Base-by-base conservation (phyloP, 139 green algal genomes). In the Coelastrella sp. region DNA sequence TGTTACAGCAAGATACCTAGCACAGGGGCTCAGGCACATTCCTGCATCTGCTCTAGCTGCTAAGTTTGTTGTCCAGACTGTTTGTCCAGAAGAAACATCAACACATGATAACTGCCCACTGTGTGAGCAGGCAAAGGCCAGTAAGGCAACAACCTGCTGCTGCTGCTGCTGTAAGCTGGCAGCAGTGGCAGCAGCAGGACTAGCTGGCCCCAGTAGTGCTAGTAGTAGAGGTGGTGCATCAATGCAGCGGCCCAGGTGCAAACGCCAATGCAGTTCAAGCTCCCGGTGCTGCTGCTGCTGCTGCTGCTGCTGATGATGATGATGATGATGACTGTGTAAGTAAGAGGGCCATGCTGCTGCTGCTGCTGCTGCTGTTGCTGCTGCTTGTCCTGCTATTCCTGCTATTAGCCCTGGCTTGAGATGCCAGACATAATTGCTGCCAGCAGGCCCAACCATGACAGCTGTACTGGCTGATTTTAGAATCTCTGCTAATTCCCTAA, bases 121-220 rank as follows among this genome's bases (percentile, higher is more conserved):
- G 58, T 96, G 94, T 0, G 93, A 95, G 91, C 93, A 95, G 1
- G 88, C 94, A 91, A 95, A 92, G 6, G 82, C 91, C 15, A 89
- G 63, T 60, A 80, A 7, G 14, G 15, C 60, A 24, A 81, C 65
- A 73, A 78, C 76, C 58, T 84, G 85, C 73, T 76, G 85, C 85
- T 76, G 73, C 73, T 85, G 74, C 74, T 90, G 85, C 85, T 90
- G 56, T 20, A 12, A 1, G 20, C 73, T 61, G 15, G 66, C 20
- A 35, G 27, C 85, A 57, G 85, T 58, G 78, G 83, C 58, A 85
- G 27, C 76, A 63, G 76, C 76, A 63, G 76, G 4, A n/a, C n/a
- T 10, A 63, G 56, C 3, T 15, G 20, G n/a, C 9, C 7, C 20
- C 17, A 88, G 35, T 35, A 88, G 68, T 14, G 88, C 70, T 58